Percentiles rank a stretch among this genome's conserved stretches.
phyloP scores from a whole-genome alignment of 176 grass and related monocot genomes.

The Oryza officinalis region DNA sequence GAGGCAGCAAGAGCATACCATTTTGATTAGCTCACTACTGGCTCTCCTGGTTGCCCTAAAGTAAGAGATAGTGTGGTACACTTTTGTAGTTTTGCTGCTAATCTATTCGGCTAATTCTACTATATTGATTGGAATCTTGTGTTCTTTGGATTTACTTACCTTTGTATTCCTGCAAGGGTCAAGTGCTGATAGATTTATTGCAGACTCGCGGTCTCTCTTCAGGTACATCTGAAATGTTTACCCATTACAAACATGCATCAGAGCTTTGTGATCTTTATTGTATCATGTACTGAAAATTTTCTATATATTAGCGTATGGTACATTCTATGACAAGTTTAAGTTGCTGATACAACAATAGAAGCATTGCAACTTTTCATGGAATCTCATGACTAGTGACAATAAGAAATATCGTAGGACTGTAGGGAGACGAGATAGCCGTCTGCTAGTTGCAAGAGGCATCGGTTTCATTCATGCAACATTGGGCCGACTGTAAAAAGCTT shows the following conservation, averaged over 20 bases:
- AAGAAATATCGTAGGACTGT: conserved; percentile 19
- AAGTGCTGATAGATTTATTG: background rate
- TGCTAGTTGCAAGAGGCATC: conserved; percentile 1
- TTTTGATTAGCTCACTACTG: conserved; percentile 20
- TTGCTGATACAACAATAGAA: background rate
- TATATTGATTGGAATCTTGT: background rate
- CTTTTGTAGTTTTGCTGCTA: background rate
- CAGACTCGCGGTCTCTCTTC: background rate
- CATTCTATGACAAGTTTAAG: background rate
- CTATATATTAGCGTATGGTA: background rate
- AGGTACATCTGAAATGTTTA: background rate
- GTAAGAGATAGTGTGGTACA: background rate
- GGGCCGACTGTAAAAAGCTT: conserved; percentile 15
- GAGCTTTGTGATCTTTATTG: background rate
- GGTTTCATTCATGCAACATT: background rate
- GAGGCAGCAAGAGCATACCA: conserved; percentile 18
- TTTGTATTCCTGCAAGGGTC: background rate
- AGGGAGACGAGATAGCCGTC: conserved; percentile 21
- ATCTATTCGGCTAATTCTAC: conserved; percentile 10
- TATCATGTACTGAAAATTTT: background rate
- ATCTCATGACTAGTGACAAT: conserved; percentile 10
- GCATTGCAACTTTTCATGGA: background rate
- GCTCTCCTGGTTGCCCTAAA: conserved; percentile 16
- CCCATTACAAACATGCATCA: background rate
- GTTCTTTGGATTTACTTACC: background rate